Evolutionary conservation across 495 filamentous ascomycete species (phyloP).

Genomic region (Hapsidospora chrysogenum): DNA sequence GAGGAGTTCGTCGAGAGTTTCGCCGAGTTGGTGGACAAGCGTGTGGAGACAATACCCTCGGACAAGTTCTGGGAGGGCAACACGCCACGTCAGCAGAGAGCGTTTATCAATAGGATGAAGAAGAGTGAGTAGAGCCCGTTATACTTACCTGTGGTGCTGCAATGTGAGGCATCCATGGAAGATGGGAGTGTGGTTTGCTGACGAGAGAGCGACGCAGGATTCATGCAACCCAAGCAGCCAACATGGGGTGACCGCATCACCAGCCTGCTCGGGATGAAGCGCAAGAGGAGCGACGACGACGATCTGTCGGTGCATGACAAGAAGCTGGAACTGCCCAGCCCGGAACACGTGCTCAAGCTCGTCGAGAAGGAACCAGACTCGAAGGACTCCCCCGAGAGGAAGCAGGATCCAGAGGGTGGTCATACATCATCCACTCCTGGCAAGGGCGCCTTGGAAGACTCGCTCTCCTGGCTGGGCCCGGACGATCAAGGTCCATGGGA

Average conservation of each 20-base stretch:
- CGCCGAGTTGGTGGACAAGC: not conserved
- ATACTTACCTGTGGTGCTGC: not conserved
- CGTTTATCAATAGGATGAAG: not conserved
- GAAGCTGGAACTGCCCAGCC: too few species aligned
- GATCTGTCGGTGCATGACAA: too few species aligned
- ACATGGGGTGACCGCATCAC: not conserved
- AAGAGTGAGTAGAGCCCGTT: not conserved
- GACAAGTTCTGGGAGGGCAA: not conserved
- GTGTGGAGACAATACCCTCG: not conserved
- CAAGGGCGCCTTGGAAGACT: too few species aligned
- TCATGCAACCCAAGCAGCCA: not conserved
- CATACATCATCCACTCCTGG: too few species aligned
- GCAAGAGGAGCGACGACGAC: not conserved
- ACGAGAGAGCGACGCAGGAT: not conserved
- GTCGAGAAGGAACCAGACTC: too few species aligned
- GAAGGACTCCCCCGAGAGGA: too few species aligned
- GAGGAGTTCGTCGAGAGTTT: not conserved
- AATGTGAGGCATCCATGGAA: too few species aligned
- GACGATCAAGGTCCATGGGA: too few species aligned
- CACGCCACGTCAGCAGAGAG: not conserved
- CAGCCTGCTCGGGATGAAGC: not conserved
- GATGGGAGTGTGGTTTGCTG: not conserved
- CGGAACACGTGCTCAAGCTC: too few species aligned
- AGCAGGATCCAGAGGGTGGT: too few species aligned
- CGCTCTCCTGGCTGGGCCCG: too few species aligned